A percentile compares a stretch with the other conserved stretches of the same genome.
Conservation (phyloP, 2,329 filamentous ascomycete genomes). For the Talaromyces sp. region DNA sequence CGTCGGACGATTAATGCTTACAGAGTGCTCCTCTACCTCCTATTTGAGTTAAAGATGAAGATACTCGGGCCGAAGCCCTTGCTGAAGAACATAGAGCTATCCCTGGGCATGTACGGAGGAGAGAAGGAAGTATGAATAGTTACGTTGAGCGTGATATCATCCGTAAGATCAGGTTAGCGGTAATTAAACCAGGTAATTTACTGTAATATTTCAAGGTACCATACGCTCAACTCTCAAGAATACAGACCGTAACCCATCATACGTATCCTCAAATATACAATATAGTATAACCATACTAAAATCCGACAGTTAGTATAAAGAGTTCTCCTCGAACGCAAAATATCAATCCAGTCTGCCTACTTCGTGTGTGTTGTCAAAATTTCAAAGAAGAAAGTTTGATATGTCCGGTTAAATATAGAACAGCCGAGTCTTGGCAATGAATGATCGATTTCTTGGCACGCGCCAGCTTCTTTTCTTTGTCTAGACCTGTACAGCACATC, state of each 20-base stretch:
- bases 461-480: slow-evolving; percentile 12
- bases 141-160: neutral
- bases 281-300: neutral
- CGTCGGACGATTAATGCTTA: too few relatives aligned
- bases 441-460: slow-evolving; percentile 13
- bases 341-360: neutral
- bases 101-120: too few relatives aligned
- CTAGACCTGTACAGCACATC: neutral
- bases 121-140: too few relatives aligned
- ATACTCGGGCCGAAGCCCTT: too few relatives aligned
- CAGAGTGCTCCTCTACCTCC: too few relatives aligned
- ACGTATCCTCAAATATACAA: neutral
- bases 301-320: neutral
- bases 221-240: neutral
- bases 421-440: slow-evolving; percentile 10
- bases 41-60: too few relatives aligned
- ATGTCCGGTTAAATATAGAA: neutral
- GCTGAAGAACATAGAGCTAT: too few relatives aligned
- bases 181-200: neutral
- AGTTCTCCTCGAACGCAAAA: neutral
- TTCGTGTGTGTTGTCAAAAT: neutral
- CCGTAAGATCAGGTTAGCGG: neutral
- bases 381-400: too few relatives aligned
- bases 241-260: neutral
- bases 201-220: neutral